phyloP scores from a whole-genome alignment of 768 basidiomycete species.

The Leucocoprinus sp. region DNA sequence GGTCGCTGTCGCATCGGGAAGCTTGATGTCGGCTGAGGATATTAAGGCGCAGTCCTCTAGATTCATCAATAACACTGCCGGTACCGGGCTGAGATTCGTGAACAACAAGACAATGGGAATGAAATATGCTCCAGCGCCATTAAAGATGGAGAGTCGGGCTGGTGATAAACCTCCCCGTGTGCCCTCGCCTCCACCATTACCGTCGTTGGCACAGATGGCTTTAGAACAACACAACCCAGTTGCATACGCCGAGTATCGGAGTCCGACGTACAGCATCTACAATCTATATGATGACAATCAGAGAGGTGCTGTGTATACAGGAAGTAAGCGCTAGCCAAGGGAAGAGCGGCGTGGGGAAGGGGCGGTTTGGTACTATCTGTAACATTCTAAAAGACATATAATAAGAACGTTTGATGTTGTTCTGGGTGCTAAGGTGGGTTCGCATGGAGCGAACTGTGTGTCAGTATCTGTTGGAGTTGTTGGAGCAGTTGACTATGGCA shows the following conservation, averaged over 20 bases:
- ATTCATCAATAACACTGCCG: background rate
- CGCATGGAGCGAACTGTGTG: background rate
- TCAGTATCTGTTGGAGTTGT: background rate
- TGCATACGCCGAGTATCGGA: constrained; percentile 58
- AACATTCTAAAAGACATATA: too few species aligned
- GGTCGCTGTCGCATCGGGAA: constrained; percentile 5
- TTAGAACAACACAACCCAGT: constrained; percentile 55
- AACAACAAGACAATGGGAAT: background rate
- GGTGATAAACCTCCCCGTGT: constrained; percentile 67
- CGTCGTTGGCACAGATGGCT: constrained; percentile 73
- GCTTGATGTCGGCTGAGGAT: constrained; percentile 5
- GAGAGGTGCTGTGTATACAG: constrained; percentile 36
- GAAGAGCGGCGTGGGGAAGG: background rate
- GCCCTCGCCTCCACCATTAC: constrained; percentile 69
- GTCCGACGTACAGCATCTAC: constrained; percentile 80
- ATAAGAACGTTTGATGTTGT: background rate
- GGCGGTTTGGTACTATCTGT: too few species aligned
- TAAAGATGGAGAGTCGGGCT: constrained; percentile 4
- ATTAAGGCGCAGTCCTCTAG: background rate
- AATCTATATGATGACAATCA: constrained; percentile 60
- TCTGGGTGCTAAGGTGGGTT: background rate
- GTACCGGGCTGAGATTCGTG: background rate
- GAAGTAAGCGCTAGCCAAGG: background rate
- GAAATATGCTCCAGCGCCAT: background rate
- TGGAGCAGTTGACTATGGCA: constrained; percentile 1